phyloP scores from a whole-genome alignment of 495 filamentous ascomycete species.

The Annulohypoxylon bovei region DNA sequence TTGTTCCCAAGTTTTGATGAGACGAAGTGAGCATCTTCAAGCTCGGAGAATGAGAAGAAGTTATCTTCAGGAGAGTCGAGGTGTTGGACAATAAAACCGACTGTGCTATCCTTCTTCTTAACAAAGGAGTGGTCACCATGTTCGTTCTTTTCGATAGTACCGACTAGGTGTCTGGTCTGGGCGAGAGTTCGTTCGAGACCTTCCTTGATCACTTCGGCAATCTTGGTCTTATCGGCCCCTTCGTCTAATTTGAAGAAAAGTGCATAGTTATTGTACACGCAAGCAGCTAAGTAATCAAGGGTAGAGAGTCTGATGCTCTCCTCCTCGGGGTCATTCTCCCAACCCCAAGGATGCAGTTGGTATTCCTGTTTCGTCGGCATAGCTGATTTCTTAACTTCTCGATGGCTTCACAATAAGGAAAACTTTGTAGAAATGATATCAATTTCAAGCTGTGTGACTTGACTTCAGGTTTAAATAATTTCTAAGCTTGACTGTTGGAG shows the following conservation, averaged over 20 bases:
- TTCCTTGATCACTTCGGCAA: conserved; percentile 43
- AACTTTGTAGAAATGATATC: not conserved
- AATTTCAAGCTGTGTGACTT: not conserved
- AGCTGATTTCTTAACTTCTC: not conserved
- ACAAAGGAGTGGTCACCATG: conserved; percentile 51
- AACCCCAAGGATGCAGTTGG: conserved; percentile 25
- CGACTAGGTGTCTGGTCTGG: conserved; percentile 55
- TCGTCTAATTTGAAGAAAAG: conserved; percentile 55
- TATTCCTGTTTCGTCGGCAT: conserved; percentile 29
- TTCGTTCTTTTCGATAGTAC: conserved; percentile 53
- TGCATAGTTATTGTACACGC: conserved; percentile 50
- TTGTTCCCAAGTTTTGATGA: conserved; percentile 45
- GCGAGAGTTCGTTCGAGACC: conserved; percentile 55
- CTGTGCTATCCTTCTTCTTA: conserved; percentile 55
- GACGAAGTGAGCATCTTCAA: conserved; percentile 47
- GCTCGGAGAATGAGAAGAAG: conserved; percentile 45
- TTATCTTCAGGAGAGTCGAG: conserved; percentile 48
- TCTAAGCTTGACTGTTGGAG: not conserved
- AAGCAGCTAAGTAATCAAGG: conserved; percentile 48
- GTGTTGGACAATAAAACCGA: conserved; percentile 54
- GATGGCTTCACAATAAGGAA: not conserved
- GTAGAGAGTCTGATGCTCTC: conserved; percentile 42
- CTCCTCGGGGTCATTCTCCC: conserved; percentile 31
- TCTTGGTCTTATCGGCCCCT: conserved; percentile 40
- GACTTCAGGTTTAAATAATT: conserved; percentile 13